Conservation (phyloP, 2,329 filamentous ascomycete genomes). For the Lasiodiplodia sp. region DNA sequence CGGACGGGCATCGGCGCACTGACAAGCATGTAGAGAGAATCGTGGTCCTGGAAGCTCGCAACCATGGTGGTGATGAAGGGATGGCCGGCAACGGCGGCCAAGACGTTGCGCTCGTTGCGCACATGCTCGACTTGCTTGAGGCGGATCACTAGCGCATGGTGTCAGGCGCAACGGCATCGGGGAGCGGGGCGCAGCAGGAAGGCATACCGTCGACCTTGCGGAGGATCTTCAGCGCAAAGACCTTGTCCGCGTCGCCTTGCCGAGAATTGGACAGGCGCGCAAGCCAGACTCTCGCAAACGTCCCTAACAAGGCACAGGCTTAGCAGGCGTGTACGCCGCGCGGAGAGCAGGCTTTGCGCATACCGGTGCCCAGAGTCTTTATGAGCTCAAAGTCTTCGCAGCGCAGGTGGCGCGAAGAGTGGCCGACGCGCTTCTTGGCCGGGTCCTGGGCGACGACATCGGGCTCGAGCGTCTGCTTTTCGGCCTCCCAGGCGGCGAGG, state of each 20-base stretch:
- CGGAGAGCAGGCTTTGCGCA: conserved; percentile 28
- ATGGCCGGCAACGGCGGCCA: conserved; percentile 78
- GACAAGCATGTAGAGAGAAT: conserved; percentile 80
- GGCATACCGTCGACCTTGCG: conserved; percentile 63
- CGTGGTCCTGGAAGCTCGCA: conserved; percentile 79
- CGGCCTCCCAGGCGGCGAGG: conserved; percentile 56
- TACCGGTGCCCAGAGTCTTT: conserved; percentile 79
- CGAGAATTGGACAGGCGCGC: conserved; percentile 67
- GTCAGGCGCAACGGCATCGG: neutral
- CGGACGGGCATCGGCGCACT: conserved; percentile 33
- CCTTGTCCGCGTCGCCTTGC: conserved; percentile 65
- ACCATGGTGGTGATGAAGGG: conserved; percentile 84
- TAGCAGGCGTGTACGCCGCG: conserved; percentile 15
- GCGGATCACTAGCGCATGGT: conserved; percentile 66
- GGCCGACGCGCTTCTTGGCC: conserved; percentile 54
- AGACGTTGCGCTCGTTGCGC: conserved; percentile 80
- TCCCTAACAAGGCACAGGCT: conserved; percentile 58
- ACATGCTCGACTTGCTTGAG: conserved; percentile 89
- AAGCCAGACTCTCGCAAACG: conserved; percentile 83
- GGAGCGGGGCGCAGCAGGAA: conserved; percentile 10
- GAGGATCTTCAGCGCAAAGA: conserved; percentile 84
- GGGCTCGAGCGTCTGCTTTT: conserved; percentile 52
- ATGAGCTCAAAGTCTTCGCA: conserved; percentile 73
- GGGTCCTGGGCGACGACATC: conserved; percentile 53
- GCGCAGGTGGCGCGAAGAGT: conserved; percentile 55